Evolutionary conservation across 768 basidiomycete species (phyloP).

Genomic region (Hypholoma fasciculare): DNA sequence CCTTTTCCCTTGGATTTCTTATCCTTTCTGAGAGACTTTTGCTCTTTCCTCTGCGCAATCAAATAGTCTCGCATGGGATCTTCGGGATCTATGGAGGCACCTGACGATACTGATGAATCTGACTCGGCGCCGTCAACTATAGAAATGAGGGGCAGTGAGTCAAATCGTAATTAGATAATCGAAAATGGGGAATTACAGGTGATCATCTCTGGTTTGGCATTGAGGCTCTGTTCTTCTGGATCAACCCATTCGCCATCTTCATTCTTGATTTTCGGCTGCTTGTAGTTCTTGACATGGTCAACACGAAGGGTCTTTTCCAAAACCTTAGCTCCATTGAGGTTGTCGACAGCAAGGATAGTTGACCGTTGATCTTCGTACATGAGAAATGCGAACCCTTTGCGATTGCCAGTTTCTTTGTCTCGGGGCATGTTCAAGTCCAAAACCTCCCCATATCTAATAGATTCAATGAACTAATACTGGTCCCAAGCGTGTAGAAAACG

Average conservation of each 20-base stretch:
- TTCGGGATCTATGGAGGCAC: constrained; percentile 83
- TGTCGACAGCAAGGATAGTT: constrained; percentile 95
- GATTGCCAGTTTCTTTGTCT: constrained; percentile 90
- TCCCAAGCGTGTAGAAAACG: constrained; percentile 27
- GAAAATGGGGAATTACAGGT: constrained; percentile 42
- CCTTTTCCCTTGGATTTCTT: constrained; percentile 68
- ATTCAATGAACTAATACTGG: background rate
- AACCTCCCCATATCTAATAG: constrained; percentile 90
- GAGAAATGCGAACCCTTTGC: constrained; percentile 90
- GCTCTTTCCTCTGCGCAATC: constrained; percentile 70
- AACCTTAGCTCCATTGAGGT: constrained; percentile 93
- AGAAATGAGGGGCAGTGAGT: background rate
- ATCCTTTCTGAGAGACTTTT: constrained; percentile 69
- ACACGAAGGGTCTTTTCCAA: constrained; percentile 86
- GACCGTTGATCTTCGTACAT: constrained; percentile 99
- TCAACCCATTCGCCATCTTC: constrained; percentile 88
- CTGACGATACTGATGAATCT: constrained; percentile 66
- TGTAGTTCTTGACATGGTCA: constrained; percentile 91
- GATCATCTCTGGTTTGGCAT: constrained; percentile 78
- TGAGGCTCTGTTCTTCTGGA: constrained; percentile 81
- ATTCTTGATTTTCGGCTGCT: constrained; percentile 75
- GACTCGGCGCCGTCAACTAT: constrained; percentile 54
- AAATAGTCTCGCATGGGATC: constrained; percentile 98
- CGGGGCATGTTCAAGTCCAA: constrained; percentile 94
- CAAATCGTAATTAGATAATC: constrained; percentile 2